Base-by-base conservation (phyloP, 2,329 filamentous ascomycete species). In the Fonsecaea erecta region DNA sequence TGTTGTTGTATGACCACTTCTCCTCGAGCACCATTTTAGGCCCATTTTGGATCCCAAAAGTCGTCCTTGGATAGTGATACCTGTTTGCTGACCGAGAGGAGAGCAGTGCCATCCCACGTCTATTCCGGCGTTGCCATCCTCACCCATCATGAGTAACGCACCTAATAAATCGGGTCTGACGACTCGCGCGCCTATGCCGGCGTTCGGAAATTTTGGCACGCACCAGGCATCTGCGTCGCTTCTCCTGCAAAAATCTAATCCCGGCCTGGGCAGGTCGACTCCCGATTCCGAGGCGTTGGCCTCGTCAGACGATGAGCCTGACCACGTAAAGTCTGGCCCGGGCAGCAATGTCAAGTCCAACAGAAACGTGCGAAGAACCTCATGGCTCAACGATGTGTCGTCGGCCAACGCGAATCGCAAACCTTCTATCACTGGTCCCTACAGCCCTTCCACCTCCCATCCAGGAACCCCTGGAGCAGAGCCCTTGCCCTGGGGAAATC, bases 221-320 rank as follows among this genome's bases (percentile, higher is more conserved):
- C 66, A 70, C 35, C 69, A 72, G 56, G 87, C 89, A 66, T 86
- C 87, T 37, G 87, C 90, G 65, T 86, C 87, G 43, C 81, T 89
- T 43, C 80, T 91, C 54, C 83, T 92, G 35, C 91, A 94, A 57
- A 95, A 93, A 76, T 83, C 90, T 56, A 90, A 91, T 73, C 76
- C 82, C 35, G 81, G 82, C 62, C 85, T 88, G 62, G 87, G 93
- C 72, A 90, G 91, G 60, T 93, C 92, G 7, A 97, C 94, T 1
- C 94, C 94, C 24, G 95, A 98, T 75, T 97, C 93, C 2, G 94
- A 98, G 76, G 94, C 92, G 58, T 82, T 98, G 65, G 93, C 90
- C 59, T 98, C 94, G 71, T 97, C 93, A 12, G 95, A 98, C 77
- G 95, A 98, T 76, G 95, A 99, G 77, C 85, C 82, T 63, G 90